phyloP scores from a whole-genome alignment of 2,329 filamentous ascomycete genomes.

The Thyridium curvatum region DNA sequence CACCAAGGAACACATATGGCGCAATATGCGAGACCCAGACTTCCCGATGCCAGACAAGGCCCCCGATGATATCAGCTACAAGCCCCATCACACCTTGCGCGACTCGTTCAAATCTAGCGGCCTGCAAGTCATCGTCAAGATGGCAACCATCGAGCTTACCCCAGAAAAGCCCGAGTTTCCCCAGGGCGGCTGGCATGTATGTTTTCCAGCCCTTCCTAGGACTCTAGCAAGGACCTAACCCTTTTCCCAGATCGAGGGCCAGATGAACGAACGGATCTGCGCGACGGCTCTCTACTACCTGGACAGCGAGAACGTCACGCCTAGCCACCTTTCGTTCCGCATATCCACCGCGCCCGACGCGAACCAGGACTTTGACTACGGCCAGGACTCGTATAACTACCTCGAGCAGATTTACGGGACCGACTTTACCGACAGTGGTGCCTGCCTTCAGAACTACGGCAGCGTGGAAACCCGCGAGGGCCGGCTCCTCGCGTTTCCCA shows the following conservation, averaged over 20 bases:
- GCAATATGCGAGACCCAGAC: no score
- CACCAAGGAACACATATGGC: no score
- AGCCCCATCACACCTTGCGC: conserved; percentile 4
- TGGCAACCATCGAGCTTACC: conserved; percentile 52
- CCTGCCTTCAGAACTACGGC: conserved; percentile 32
- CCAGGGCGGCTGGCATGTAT: conserved; percentile 8
- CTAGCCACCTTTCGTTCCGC: conserved; percentile 35
- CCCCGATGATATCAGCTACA: no score
- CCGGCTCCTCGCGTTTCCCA: conserved; percentile 37
- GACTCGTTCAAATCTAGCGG: conserved; percentile 25
- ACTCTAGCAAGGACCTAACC: background rate
- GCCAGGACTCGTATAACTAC: conserved; percentile 8
- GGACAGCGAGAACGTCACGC: conserved; percentile 42
- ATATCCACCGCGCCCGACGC: conserved; percentile 16
- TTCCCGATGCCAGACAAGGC: no score
- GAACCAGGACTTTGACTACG: background rate
- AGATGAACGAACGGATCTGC: conserved; percentile 47
- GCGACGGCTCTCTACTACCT: conserved; percentile 51
- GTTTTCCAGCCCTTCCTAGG: no score
- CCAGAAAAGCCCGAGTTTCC: conserved; percentile 46
- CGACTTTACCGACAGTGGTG: background rate
- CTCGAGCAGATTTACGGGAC: conserved; percentile 12
- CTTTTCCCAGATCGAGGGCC: conserved; percentile 34
- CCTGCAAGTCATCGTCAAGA: conserved; percentile 58
- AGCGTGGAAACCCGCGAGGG: conserved; percentile 30